A percentile compares a stretch with the other conserved stretches of the same genome.
These are phyloP conservation scores for Pythium apleroticum DNA, from an alignment of 352 stramenopile genomes.

Conservation along the genomic window DNA sequence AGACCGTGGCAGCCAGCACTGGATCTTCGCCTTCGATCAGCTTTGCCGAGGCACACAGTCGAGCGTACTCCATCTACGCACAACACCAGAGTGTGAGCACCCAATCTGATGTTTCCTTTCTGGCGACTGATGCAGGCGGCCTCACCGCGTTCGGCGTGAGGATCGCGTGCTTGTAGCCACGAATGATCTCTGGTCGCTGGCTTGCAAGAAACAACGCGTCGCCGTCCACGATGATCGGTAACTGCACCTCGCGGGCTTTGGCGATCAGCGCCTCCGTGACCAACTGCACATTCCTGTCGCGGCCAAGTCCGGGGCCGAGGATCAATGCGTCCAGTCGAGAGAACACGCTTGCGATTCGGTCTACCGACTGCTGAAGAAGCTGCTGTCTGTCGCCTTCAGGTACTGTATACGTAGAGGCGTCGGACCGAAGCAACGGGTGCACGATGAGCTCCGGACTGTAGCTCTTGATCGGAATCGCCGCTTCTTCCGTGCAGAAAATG, in stretches of 20 bases:
- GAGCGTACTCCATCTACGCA: slow-evolving; percentile 83
- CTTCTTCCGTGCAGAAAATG: slow-evolving; percentile 94
- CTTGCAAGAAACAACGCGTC: slow-evolving; percentile 93
- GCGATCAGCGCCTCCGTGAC: slow-evolving; percentile 69
- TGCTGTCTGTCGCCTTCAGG: slow-evolving; percentile 10
- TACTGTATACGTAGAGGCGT: slow-evolving; percentile 29
- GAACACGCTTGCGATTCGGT: slow-evolving; percentile 59
- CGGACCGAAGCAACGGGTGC: slow-evolving; percentile 72
- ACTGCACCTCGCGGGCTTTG: slow-evolving; percentile 50
- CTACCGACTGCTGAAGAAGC: slow-evolving; percentile 34
- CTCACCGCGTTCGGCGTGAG: slow-evolving; percentile 93
- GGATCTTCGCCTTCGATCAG: slow-evolving; percentile 52
- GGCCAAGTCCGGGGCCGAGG: slow-evolving; percentile 93
- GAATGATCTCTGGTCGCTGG: slow-evolving; percentile 59
- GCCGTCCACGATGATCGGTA: slow-evolving; percentile 95
- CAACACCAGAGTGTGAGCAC: neutral
- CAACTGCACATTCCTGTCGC: slow-evolving; percentile 87
- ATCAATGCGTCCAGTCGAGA: slow-evolving; percentile 76
- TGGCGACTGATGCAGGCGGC: no score
- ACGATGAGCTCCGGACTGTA: slow-evolving; percentile 98
- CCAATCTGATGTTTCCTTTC: no score
- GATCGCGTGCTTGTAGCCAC: slow-evolving; percentile 72
- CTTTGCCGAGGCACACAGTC: slow-evolving; percentile 53
- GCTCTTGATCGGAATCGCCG: slow-evolving; percentile 95
- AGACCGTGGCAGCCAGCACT: slow-evolving; percentile 47